phyloP scores from a whole-genome alignment of 192 early-diverging fungal genomes.

The Rhizophagus sp. region DNA sequence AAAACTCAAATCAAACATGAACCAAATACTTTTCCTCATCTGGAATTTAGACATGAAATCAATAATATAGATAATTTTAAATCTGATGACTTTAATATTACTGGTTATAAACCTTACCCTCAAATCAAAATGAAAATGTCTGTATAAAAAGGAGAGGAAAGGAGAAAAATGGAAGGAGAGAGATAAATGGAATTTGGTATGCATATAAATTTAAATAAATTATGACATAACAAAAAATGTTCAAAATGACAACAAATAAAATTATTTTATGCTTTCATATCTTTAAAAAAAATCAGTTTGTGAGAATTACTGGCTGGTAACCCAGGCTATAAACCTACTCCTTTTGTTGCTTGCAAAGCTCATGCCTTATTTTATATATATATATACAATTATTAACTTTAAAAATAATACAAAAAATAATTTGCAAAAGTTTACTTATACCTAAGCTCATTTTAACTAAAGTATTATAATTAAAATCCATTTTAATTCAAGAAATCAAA shows the following conservation, averaged over 20 bases:
- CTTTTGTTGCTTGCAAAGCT: conserved; percentile 71
- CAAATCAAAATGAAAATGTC: conserved; percentile 96
- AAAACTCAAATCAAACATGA: conserved; percentile 73
- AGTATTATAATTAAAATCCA: conserved; percentile 46
- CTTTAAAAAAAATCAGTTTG: too few species aligned
- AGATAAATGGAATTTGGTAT: too few species aligned
- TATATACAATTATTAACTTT: background rate
- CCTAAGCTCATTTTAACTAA: conserved; percentile 74
- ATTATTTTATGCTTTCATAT: too few species aligned
- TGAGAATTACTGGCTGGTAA: too few species aligned
- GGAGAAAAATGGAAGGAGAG: too few species aligned
- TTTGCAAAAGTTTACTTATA: conserved; percentile 40
- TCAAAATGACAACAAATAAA: too few species aligned
- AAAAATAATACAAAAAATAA: background rate
- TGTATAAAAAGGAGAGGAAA: conserved; percentile 51
- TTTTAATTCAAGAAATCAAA: background rate
- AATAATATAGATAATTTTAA: conserved; percentile 71
- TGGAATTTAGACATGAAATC: conserved; percentile 52
- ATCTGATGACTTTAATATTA: conserved; percentile 77
- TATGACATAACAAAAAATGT: too few species aligned
- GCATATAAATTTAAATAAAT: too few species aligned
- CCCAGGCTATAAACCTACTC: conserved; percentile 78
- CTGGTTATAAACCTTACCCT: conserved; percentile 80
- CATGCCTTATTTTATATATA: conserved; percentile 33
- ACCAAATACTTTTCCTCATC: conserved; percentile 81